Base-by-base conservation (phyloP, 2,329 filamentous ascomycete species). In the Hypoxylon sp. region DNA sequence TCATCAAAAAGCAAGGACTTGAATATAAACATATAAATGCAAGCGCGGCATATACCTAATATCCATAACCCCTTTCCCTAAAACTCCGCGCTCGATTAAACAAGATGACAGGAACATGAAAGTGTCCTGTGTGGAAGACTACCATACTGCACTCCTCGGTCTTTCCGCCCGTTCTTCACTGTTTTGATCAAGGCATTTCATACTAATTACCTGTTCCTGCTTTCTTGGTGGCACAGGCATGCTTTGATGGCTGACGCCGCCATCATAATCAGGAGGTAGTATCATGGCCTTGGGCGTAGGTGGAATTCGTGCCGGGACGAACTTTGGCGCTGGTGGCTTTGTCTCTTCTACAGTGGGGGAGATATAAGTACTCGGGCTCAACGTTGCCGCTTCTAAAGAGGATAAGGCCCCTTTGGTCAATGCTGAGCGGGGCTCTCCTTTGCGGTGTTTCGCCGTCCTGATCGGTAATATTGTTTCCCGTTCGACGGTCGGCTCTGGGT, bases 251-350 rank as follows among this genome's bases (percentile, higher is more conserved):
- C 9, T 52, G 23, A 46, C 45, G 7, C 43, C 38, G 13, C 43
- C 34, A n/a, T 67, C 62, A 49, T 59, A 59, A 13, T 66, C 56
- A 1, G 62, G 68, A 10, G 61, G 58, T 9, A 74, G 68, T 28
- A 73, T 53, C 72, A 74, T 74, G 2, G 72, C 70, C 55, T 74
- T 73, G 1, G 72, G 72, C 2, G 72, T 74, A 2, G 57, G 66
- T 23, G 67, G 68, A 11, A 69, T 43, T 14, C 50, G 43, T 45
- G 60, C 60, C 19, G 53, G 60, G 43, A 60, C 19, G 23, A 53
- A 14, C 46, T 60, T 63, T 6, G 68, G 53, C n/a, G 59, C 34
- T 3, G 49, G 43, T 13, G 43, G 43, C 13, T 43, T 67, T 11
- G 49, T 41, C 46, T 63, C 56, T 10, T 61, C 30, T 3, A 11